Conservation (phyloP, 2,329 filamentous ascomycete species). For the Claviceps sp. region DNA sequence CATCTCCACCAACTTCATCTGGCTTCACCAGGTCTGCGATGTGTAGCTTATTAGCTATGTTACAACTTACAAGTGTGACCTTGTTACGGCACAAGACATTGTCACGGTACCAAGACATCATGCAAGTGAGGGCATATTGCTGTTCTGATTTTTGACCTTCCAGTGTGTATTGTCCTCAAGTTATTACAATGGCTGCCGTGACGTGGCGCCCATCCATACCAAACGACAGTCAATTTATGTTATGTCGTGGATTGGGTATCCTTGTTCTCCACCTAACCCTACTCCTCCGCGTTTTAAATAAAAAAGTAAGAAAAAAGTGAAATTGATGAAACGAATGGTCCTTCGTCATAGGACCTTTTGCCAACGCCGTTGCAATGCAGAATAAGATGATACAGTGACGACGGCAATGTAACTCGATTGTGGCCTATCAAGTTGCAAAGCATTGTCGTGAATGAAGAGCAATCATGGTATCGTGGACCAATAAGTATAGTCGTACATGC, state of each 20-base stretch:
- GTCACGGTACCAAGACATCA: no score
- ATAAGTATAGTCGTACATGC: conserved; percentile 28
- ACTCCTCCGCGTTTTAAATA: conserved; percentile 12
- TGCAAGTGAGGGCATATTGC: not conserved
- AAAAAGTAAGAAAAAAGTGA: not conserved
- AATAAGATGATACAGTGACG: conserved; percentile 26
- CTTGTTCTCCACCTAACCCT: conserved; percentile 23
- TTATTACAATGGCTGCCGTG: conserved; percentile 16
- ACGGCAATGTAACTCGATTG: conserved; percentile 7
- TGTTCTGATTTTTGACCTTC: conserved; percentile 8
- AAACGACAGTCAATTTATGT: conserved; percentile 26
- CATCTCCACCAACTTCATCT: no score
- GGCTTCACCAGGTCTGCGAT: no score
- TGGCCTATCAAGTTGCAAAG: conserved; percentile 13
- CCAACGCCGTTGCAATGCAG: conserved; percentile 48
- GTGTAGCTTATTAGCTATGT: no score
- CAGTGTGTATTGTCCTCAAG: conserved; percentile 11
- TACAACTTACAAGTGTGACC: no score
- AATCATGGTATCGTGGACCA: conserved; percentile 36
- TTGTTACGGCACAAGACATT: no score
- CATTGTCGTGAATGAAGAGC: conserved; percentile 14
- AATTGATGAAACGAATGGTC: conserved; percentile 14
- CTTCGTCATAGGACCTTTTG: conserved; percentile 18
- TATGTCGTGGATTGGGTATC: conserved; percentile 24
- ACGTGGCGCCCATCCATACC: conserved; percentile 5